A percentile compares a stretch with the other conserved stretches of the same genome.
Evolutionary conservation across 192 early-diverging fungal species (phyloP).

Genomic region (Podila clonocystis): DNA sequence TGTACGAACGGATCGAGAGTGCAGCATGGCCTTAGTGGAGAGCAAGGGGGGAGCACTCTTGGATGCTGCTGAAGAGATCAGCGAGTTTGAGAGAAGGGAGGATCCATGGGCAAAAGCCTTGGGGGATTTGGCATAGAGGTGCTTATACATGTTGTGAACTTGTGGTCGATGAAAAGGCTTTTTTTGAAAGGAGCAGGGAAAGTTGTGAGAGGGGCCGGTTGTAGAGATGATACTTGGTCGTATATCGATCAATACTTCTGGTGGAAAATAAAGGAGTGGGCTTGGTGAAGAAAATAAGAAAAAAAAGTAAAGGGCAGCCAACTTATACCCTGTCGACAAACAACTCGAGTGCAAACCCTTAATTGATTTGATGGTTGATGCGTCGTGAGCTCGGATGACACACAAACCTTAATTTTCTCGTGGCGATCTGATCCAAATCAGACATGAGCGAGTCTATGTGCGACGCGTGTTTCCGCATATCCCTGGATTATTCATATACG

Average conservation of each 20-base stretch:
- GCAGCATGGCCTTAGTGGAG: constrained; percentile 35
- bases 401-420: no score
- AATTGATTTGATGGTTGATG: no score
- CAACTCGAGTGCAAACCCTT: no score
- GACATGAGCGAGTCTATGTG: not conserved
- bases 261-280: constrained; percentile 3
- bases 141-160: constrained; percentile 34
- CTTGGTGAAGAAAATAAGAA: constrained; percentile 29
- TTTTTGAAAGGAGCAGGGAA: not conserved
- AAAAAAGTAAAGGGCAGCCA: not conserved
- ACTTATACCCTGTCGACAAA: no score
- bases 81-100: constrained; percentile 34
- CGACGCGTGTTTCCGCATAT: no score
- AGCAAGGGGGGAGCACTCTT: constrained; percentile 22
- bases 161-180: not conserved
- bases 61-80: constrained; percentile 23
- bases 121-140: constrained; percentile 44
- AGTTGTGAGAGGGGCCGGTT: constrained; percentile 3
- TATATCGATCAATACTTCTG: constrained; percentile 45
- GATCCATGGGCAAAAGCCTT: constrained; percentile 29
- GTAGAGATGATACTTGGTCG: constrained; percentile 57
- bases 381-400: no score
- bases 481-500: no score
- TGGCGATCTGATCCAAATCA: no score
- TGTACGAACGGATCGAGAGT: constrained; percentile 19